Evolutionary conservation across 192 early-diverging fungal species (phyloP).

Genomic region (Nowakowskiella sp.): DNA sequence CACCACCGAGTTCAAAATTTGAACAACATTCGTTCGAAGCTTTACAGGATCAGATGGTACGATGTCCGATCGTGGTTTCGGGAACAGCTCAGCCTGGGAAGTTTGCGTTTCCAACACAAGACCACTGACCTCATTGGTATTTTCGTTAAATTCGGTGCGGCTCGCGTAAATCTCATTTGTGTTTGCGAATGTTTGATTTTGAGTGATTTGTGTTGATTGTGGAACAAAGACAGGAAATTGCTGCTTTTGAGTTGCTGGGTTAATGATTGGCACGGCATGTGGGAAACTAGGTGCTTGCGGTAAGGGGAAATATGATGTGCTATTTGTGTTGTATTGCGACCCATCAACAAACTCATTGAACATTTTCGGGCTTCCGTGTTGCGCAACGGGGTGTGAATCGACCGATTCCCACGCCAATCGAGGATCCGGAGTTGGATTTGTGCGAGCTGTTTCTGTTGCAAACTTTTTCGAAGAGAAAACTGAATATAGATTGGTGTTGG

Average conservation of each 20-base stretch:
- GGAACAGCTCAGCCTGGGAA: too few relatives aligned
- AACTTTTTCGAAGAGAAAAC: conserved; percentile 16
- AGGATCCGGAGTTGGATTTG: neutral
- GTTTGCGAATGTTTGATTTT: too few relatives aligned
- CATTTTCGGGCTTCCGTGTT: conserved; percentile 4
- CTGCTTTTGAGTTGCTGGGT: too few relatives aligned
- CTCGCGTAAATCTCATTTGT: too few relatives aligned
- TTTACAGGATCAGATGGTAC: conserved; percentile 2
- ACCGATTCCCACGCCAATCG: too few relatives aligned
- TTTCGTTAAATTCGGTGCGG: too few relatives aligned
- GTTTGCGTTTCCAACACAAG: too few relatives aligned
- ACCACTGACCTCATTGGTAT: too few relatives aligned
- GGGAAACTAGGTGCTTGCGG: neutral
- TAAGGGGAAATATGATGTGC: neutral
- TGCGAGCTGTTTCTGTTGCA: neutral
- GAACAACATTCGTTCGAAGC: conserved; percentile 15
- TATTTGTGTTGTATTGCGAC: neutral
- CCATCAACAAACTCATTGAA: neutral
- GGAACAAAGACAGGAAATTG: too few relatives aligned
- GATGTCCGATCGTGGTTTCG: neutral
- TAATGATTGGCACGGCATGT: too few relatives aligned
- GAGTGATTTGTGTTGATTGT: too few relatives aligned
- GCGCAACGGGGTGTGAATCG: neutral
- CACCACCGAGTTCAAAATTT: conserved; percentile 10
- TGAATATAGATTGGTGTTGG: conserved; percentile 11